Percentiles rank a stretch among this genome's conserved stretches.
phyloP scores from a whole-genome alignment of 768 basidiomycete species.

The Lactarius sanguifluus region DNA sequence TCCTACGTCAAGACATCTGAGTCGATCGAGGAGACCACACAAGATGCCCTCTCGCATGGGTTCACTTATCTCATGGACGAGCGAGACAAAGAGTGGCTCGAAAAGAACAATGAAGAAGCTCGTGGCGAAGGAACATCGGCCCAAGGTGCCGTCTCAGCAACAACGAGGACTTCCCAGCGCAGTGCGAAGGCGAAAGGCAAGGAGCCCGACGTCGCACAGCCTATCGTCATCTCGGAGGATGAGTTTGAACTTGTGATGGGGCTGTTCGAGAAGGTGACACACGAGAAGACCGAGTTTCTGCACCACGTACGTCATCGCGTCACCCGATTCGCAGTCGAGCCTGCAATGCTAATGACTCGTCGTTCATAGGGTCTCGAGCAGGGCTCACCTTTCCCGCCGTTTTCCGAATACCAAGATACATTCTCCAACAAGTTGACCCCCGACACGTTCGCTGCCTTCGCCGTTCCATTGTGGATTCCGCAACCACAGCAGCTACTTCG shows the following conservation, averaged over 20 bases:
- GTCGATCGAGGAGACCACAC: conserved; percentile 76
- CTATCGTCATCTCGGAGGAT: conserved; percentile 78
- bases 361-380: conserved; percentile 56
- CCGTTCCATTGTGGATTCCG: conserved; percentile 69
- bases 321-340: background rate
- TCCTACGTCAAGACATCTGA: conserved; percentile 81
- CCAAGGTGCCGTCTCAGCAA: conserved; percentile 64
- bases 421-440: conserved; percentile 61
- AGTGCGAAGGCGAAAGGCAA: conserved; percentile 84
- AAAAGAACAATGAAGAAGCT: conserved; percentile 85
- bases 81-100: conserved; percentile 92
- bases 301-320: conserved; percentile 67
- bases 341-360: conserved; percentile 14
- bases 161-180: conserved; percentile 51
- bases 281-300: conserved; percentile 85
- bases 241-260: conserved; percentile 97
- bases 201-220: conserved; percentile 67
- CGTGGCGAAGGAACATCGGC: conserved; percentile 82
- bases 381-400: conserved; percentile 68
- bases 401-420: conserved; percentile 68
- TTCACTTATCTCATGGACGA: conserved; percentile 96
- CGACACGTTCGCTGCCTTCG: conserved; percentile 66
- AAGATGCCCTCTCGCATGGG: conserved; percentile 62
- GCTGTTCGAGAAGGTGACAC: conserved; percentile 86
- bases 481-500: conserved; percentile 59